Conservation (phyloP, 305 asterid genomes). For the Solanum chacoense region DNA sequence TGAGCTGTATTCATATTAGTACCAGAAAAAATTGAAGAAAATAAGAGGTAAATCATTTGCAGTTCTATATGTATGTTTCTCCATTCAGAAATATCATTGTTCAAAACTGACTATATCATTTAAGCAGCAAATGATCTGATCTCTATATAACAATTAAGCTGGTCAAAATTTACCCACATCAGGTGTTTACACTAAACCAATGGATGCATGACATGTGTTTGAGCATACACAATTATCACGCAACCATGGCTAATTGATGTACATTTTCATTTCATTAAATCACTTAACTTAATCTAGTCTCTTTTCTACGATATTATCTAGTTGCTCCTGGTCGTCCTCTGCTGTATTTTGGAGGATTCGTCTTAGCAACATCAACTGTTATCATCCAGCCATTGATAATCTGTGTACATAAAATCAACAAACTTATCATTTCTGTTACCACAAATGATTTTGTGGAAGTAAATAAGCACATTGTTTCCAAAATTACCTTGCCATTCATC, state of each 20-base stretch:
- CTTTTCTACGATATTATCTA: not conserved
- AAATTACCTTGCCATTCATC: slow-evolving; percentile 87
- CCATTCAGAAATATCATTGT: not conserved
- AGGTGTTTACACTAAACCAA: not conserved
- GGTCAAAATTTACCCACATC: not conserved
- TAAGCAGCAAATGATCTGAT: not conserved
- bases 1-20: not conserved
- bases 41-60: not conserved
- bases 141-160: not conserved
- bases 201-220: no score
- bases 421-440: not conserved
- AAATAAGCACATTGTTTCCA: not conserved
- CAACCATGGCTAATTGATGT: no score
- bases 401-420: slow-evolving; percentile 23
- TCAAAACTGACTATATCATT: not conserved
- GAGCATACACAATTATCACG: no score
- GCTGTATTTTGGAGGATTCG: slow-evolving; percentile 50
- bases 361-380: slow-evolving; percentile 76
- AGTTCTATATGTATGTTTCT: not conserved
- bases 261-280: no score
- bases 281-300: not conserved
- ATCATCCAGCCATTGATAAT: slow-evolving; percentile 99
- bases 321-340: slow-evolving; percentile 35
- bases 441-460: not conserved
- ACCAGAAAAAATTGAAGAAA: not conserved